Percentiles rank a stretch among this genome's conserved stretches.
Evolutionary conservation across 257 asterid genomes (phyloP).

Genomic region (Solanum virginianum): DNA sequence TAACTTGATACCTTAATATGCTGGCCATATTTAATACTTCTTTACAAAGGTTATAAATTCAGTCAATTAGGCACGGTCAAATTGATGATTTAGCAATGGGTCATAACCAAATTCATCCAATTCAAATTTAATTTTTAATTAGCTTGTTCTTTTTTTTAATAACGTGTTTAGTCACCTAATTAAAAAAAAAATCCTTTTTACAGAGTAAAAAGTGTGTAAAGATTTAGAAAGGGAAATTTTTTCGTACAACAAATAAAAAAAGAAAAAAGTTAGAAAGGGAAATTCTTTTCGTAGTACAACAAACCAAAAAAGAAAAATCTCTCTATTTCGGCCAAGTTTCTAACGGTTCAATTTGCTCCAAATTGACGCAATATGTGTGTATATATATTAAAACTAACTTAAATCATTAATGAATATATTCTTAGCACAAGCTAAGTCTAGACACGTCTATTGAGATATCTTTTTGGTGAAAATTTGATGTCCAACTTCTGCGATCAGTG

Average conservation of each 20-base stretch:
- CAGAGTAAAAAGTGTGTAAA: neutral
- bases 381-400: neutral
- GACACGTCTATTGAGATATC: neutral
- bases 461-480: neutral
- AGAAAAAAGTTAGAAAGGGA: no score
- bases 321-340: neutral
- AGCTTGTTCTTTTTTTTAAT: no score
- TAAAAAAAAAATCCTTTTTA: neutral
- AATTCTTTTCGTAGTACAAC: no score
- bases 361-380: neutral
- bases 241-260: neutral
- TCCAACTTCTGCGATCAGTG: neutral
- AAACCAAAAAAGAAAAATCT: no score
- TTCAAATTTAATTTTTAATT: no score
- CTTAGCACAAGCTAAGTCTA: neutral
- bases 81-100: neutral
- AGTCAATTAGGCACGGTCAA: neutral
- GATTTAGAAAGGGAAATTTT: neutral
- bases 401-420: neutral
- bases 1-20: neutral
- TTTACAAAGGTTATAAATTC: neutral
- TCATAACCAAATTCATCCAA: neutral
- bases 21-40: neutral
- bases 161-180: neutral
- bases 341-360: neutral